Evolutionary conservation across 257 asterid genomes (phyloP), one percentile per base, ranked within the genome.

Genomic region (Fraxinus cuspidata): DNA sequence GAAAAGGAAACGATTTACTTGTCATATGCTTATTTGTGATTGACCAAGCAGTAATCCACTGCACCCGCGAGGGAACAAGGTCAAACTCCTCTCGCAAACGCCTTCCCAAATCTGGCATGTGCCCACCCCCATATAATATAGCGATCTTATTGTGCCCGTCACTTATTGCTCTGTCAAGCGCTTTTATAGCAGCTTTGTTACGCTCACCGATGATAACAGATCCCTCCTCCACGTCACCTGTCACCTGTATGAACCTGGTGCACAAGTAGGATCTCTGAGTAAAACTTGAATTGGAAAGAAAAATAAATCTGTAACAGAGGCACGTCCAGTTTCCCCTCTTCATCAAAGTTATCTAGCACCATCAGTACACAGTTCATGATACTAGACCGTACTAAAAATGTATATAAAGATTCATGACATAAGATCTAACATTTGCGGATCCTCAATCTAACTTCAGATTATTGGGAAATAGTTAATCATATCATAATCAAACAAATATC

Each of bases 1-100:
- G 76, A 29, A 93, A 82, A 3, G 98, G 97, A 44, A 90, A 82
- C 12, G 97, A 93, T 82, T 70, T 73, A 38, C 75, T 83, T 4
- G 81, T 23, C 25, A 83, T 74, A 67, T 90, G 90, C 78, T 84
- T 85, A 42, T 89, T 79, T 53, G 65, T 82, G 75, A 95, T 95
- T 70, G 97, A 91, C 99, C 99, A 95, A 10, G 99, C 98, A 23
- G 99, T 93, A 81, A 95, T 78, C 98, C 99, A 95, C 34, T 87
- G 93, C 73, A 95, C 99, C 78, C 72, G 79, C 44, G 92, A 87
- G 0, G 99, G 97, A 70, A 87, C 84, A 12, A 95, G 99, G 73
- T 89, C 92, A 23, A 93, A 95, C 78, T 95, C 99, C 79, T 86
- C 91, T 4, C 90, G 80, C 34, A 96, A 79, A 25, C 97, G 88